Evolutionary conservation across 768 basidiomycete genomes (phyloP).

Genomic region (Cubamyces sp.): DNA sequence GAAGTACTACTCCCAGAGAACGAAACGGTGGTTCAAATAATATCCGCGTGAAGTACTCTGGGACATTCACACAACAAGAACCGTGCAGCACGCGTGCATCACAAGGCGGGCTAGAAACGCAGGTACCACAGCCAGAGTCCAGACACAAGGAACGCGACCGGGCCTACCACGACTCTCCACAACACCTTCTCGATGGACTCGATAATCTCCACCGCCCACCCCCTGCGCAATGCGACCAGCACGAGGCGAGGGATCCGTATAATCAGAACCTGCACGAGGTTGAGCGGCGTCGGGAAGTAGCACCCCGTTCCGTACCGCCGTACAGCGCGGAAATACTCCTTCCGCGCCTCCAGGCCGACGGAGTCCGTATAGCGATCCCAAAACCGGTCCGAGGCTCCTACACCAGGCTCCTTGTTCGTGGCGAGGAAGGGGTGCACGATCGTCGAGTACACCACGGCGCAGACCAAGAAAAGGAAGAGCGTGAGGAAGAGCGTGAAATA

Average conservation of each 20-base stretch:
- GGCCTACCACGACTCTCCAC: conserved; percentile 50
- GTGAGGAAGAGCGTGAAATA: conserved; percentile 45
- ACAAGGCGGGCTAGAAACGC: not conserved
- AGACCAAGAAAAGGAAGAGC: conserved; percentile 40
- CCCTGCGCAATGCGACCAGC: conserved; percentile 28
- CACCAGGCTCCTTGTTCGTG: not conserved
- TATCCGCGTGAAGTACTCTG: too few species aligned
- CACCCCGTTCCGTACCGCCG: conserved; percentile 39
- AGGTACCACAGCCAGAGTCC: conserved; percentile 36
- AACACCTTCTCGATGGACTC: conserved; percentile 37
- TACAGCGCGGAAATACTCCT: conserved; percentile 43
- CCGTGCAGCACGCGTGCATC: too few species aligned
- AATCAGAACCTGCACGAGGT: conserved; percentile 40
- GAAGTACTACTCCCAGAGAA: too few species aligned
- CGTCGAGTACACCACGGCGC: conserved; percentile 40
- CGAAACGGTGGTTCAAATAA: too few species aligned
- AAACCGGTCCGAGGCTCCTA: conserved; percentile 27
- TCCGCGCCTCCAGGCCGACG: conserved; percentile 50
- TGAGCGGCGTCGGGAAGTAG: conserved; percentile 57
- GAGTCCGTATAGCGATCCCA: conserved; percentile 54
- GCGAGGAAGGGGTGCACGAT: conserved; percentile 33
- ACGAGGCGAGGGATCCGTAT: conserved; percentile 21
- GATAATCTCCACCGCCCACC: conserved; percentile 8
- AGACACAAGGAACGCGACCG: conserved; percentile 39
- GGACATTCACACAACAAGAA: too few species aligned